Evolutionary conservation across 495 filamentous ascomycete species (phyloP), one percentile per base, ranked within the genome.

Genomic region (Talaromyces proteolyticus): DNA sequence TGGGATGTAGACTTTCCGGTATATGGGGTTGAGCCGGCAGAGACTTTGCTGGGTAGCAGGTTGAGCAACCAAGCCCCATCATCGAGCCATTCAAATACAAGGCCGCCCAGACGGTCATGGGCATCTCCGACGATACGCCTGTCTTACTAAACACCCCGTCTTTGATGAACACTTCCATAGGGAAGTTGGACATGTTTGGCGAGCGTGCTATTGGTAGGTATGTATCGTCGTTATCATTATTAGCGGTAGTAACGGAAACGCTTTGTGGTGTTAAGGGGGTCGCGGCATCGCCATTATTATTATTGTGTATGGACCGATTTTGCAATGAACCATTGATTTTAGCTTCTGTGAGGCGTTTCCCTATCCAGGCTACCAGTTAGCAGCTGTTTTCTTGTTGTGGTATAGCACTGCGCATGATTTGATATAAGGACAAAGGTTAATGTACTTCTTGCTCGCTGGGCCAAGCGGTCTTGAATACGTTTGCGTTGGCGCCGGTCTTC

Each of bases 381-480:
- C n/a, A n/a, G n/a, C n/a, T n/a, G n/a, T n/a, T n/a, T n/a, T n/a
- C n/a, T n/a, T n/a, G n/a, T n/a, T n/a, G n/a, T n/a, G n/a, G n/a
- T n/a, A n/a, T n/a, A n/a, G n/a, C 29, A 36, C 29, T 7, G 29
- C 29, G 6, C 7, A 17, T 34, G 24, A 12, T 45, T 14, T 6
- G 23, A 44, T 1, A 23, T n/a, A 8, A 24, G 12, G 2, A 17
- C 12, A n/a, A 24, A 16, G 4, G 26, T 10, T 6, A 23, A 18
- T 20, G n/a, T 44, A 56, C 54, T 47, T 42, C 45, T 47, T 5
- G 54, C 49, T 40, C 54, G 34, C 25, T 56, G 54, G 17, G 51
- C 51, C n/a, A 52, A 22, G 22, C 49, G 43, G 14, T 56, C 51
- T 23, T 56, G 54, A 26, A 56, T 41, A 8, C 41, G 47, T 43